Base-by-base conservation (phyloP, 2,329 filamentous ascomycete species). In the Talaromyces piceae region DNA sequence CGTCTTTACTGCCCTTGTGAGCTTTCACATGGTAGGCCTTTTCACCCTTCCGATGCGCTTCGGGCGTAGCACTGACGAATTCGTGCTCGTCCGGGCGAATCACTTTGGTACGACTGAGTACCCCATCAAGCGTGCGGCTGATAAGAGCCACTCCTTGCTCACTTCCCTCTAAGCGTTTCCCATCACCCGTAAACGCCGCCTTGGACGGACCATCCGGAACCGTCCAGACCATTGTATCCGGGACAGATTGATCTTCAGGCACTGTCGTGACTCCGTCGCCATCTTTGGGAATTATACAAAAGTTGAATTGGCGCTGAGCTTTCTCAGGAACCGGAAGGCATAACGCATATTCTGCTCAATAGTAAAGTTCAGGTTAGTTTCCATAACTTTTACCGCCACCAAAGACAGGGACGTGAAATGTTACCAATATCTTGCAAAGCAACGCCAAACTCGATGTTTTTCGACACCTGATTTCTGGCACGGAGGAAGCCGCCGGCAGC, bases 311-410 rank as follows among this genome's bases (percentile, higher is more conserved):
- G 50, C 78, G 77, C 55, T 82, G 78, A 3, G 79, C 75, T 60
- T 84, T 84, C 58, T 84, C 82, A 4, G 82, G 82, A 2, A 84
- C 76, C 0, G 81, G 81, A 33, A 84, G 70, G 58, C 79, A 82
- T 57, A 84, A 72, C 46, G 80, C 71, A 61, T 83, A 77, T 48
- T 79, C 79, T 70, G 60, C 23, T 25, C 22, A 16, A 20, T 11
- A n/a, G 3, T n/a, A 20, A 37, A n/a, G 8, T 6, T 18, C 16
- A 18, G n/a, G 33, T 37, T 37, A 18, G n/a, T 13, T 18, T 16
- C 18, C 6, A 28, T 11, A 28, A 28, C 26, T 16, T 16, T 13
- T 8, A 20, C 31, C 20, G 8, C 11, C 13, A 18, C 16, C 20
- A 37, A 33, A 44, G 12, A 49, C 0, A 4, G 16, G 23, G 13